phyloP scores from a whole-genome alignment of 2,329 filamentous ascomycete species.

The Xylariaceae sp. region DNA sequence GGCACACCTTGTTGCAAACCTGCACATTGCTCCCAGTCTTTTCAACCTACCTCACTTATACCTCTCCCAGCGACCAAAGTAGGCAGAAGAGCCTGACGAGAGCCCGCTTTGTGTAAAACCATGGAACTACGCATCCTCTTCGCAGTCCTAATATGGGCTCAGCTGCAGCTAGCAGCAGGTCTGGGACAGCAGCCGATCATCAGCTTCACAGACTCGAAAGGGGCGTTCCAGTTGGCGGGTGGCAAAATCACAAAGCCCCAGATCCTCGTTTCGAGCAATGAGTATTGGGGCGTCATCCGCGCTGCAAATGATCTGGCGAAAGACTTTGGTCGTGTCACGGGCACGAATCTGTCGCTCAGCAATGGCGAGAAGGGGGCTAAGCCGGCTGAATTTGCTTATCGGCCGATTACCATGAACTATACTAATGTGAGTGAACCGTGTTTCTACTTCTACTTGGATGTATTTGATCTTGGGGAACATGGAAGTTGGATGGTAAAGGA shows the following conservation, averaged over 20 bases:
- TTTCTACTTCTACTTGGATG: too few relatives aligned
- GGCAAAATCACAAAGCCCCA: constrained; percentile 25
- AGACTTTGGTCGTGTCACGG: constrained; percentile 69
- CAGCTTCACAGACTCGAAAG: constrained; percentile 21
- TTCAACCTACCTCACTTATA: too few relatives aligned
- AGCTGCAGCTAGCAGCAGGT: constrained; percentile 16
- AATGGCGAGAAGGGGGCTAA: constrained; percentile 39
- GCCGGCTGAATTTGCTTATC: constrained; percentile 40
- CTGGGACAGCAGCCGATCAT: constrained; percentile 30
- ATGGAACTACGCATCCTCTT: too few relatives aligned
- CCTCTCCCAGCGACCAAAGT: too few relatives aligned
- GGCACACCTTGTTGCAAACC: too few relatives aligned
- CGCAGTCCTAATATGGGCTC: constrained; percentile 3
- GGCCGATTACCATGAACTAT: constrained; percentile 43
- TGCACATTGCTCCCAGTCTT: too few relatives aligned
- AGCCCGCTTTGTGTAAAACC: too few relatives aligned
- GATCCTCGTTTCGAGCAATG: constrained; percentile 53
- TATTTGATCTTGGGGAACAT: too few relatives aligned
- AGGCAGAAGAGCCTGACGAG: too few relatives aligned
- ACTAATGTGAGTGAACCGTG: constrained; percentile 37
- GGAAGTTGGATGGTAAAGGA: too few relatives aligned
- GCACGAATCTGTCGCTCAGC: constrained; percentile 57
- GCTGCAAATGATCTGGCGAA: constrained; percentile 62
- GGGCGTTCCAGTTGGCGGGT: constrained; percentile 26
- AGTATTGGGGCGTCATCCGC: constrained; percentile 66